Conservation (phyloP, 1,284 basidiomycete species). For the Laetiporus sulphureus region DNA sequence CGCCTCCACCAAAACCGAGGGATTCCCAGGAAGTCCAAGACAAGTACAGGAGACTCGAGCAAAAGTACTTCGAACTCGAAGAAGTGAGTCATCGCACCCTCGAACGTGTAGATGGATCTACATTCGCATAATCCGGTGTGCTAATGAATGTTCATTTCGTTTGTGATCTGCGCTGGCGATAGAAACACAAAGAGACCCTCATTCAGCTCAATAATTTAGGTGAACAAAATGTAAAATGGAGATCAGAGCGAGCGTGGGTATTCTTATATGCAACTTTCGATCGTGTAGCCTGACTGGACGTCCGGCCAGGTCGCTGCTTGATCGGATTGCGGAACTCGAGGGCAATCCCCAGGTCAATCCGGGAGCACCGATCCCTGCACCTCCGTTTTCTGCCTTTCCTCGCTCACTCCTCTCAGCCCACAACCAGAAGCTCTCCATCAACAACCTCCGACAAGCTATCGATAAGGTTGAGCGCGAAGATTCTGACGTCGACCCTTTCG, state of each 20-base stretch:
- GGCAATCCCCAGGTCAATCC: constrained; percentile 21
- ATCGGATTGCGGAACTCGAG: constrained; percentile 56
- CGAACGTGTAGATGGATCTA: neutral
- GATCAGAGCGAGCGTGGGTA: constrained; percentile 53
- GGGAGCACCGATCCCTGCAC: constrained; percentile 15
- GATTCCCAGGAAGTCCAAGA: constrained; percentile 41
- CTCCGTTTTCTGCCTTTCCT: constrained; percentile 38
- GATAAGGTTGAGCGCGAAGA: constrained; percentile 43
- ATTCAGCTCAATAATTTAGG: constrained; percentile 47
- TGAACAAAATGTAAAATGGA: constrained; percentile 52
- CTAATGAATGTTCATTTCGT: constrained; percentile 2
- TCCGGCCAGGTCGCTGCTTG: constrained; percentile 39
- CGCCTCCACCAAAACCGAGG: constrained; percentile 27
- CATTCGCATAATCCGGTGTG: neutral
- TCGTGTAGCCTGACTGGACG: constrained; percentile 6
- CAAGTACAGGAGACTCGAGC: constrained; percentile 57
- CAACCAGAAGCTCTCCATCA: constrained; percentile 31
- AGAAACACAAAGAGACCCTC: constrained; percentile 53
- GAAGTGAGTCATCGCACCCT: constrained; percentile 38
- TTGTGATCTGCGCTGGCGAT: neutral
- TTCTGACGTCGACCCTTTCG: constrained; percentile 36
- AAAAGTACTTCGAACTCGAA: constrained; percentile 58
- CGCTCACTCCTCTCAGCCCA: constrained; percentile 35
- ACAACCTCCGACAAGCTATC: constrained; percentile 42
- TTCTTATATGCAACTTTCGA: no score